Evolutionary conservation across 2,329 filamentous ascomycete genomes (phyloP).

Genomic region (Cladosporium sp.): DNA sequence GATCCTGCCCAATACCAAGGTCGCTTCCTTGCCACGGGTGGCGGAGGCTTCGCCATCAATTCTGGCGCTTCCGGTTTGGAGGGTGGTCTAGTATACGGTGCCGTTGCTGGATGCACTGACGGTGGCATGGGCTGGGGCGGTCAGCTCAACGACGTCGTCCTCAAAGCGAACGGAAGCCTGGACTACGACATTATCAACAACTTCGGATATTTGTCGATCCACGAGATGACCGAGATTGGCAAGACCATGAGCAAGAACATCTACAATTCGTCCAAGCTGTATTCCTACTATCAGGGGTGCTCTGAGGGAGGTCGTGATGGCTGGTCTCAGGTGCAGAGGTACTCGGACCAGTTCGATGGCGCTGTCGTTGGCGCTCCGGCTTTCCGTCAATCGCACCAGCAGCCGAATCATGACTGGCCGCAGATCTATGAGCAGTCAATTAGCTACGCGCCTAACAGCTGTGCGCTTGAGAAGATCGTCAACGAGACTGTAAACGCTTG

Average conservation of each 20-base stretch:
- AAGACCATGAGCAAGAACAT: conserved; percentile 40
- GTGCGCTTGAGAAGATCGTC: conserved; percentile 46
- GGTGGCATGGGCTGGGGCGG: conserved; percentile 45
- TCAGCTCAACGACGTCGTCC: conserved; percentile 15
- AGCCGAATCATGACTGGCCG: conserved; percentile 39
- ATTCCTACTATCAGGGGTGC: conserved; percentile 50
- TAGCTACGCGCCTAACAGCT: conserved; percentile 39
- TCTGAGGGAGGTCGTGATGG: conserved; percentile 49
- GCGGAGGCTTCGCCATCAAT: conserved; percentile 35
- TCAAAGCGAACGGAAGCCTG: conserved; percentile 41
- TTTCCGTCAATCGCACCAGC: conserved; percentile 42
- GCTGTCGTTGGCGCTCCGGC: conserved; percentile 43
- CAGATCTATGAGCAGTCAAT: conserved; percentile 35
- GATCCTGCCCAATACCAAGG: conserved; percentile 39
- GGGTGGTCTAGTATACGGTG: conserved; percentile 41
- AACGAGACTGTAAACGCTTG: conserved; percentile 51
- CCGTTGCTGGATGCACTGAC: conserved; percentile 44
- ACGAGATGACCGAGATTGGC: conserved; percentile 46
- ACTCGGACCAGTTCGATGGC: conserved; percentile 44
- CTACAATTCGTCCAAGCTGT: conserved; percentile 32
- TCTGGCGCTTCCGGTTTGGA: conserved; percentile 25
- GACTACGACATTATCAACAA: conserved; percentile 47
- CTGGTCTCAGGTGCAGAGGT: conserved; percentile 47
- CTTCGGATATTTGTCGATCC: conserved; percentile 47
- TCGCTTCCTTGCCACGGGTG: conserved; percentile 42